A percentile compares a stretch with the other conserved stretches of the same genome.
Conservation (phyloP, 148 eudicot genomes). For the Dianthus caryophyllus region DNA sequence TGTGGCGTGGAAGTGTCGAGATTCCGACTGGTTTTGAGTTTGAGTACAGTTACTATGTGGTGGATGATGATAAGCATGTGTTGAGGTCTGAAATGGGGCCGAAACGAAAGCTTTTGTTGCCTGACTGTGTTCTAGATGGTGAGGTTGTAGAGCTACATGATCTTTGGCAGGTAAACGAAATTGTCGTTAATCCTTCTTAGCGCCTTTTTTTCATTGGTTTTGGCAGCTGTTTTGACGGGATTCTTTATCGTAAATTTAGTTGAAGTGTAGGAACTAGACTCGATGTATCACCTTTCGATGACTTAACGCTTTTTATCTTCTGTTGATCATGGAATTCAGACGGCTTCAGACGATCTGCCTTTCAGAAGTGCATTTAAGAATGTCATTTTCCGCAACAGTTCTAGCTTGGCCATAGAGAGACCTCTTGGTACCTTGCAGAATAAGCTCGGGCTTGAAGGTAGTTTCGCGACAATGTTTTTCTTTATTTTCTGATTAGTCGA, state of each 20-base stretch:
- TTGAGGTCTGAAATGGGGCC: constrained; percentile 74
- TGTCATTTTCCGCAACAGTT: constrained; percentile 60
- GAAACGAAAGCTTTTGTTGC: constrained; percentile 56
- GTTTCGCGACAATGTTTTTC: constrained; percentile 8
- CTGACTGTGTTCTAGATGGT: constrained; percentile 58
- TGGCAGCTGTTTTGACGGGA: background rate
- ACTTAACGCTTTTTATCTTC: background rate
- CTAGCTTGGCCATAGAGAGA: constrained; percentile 44
- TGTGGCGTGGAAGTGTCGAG: constrained; percentile 72
- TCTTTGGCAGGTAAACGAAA: constrained; percentile 80
- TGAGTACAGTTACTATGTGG: constrained; percentile 85
- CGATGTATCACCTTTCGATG: too few species aligned
- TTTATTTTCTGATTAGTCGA: constrained; percentile 1
- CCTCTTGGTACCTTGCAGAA: constrained; percentile 55
- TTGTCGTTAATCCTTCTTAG: background rate
- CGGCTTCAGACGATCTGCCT: constrained; percentile 75
- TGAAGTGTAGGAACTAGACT: background rate
- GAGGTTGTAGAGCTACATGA: constrained; percentile 75
- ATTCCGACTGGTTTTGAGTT: constrained; percentile 55
- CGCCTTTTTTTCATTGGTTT: background rate
- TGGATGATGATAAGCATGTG: constrained; percentile 76
- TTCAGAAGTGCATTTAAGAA: constrained; percentile 86
- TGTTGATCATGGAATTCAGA: constrained; percentile 42
- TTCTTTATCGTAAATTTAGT: background rate
- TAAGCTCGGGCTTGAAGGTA: constrained; percentile 55